Conservation (phyloP, 2,329 filamentous ascomycete genomes). For the Penicillium italicum region DNA sequence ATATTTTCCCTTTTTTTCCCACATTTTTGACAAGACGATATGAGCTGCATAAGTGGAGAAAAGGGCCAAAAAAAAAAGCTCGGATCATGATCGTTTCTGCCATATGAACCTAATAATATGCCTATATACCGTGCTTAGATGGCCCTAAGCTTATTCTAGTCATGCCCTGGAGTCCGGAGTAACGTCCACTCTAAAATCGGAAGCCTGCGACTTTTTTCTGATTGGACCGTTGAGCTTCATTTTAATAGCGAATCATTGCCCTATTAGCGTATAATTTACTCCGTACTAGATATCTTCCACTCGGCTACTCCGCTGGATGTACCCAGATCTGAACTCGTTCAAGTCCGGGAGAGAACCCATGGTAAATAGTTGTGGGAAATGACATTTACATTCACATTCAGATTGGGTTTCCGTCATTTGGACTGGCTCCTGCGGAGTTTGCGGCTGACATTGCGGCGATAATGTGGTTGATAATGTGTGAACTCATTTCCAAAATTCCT, state of each 20-base stretch:
- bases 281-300: too few relatives aligned
- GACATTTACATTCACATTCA: neutral
- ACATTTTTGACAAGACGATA: neutral
- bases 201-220: neutral
- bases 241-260: neutral
- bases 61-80: neutral
- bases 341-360: neutral
- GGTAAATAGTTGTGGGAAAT: neutral
- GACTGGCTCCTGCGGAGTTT: neutral
- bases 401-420: too few relatives aligned
- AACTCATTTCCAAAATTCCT: too few relatives aligned
- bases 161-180: neutral
- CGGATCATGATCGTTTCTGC: constrained; percentile 1
- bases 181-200: neutral
- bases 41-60: constrained; percentile 7
- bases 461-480: too few relatives aligned
- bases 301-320: too few relatives aligned
- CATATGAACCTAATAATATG: neutral
- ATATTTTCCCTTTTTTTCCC: neutral
- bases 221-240: neutral
- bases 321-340: neutral
- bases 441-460: neutral
- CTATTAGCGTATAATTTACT: too few relatives aligned
- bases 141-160: neutral
- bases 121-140: neutral